These are phyloP conservation scores for Canariomyces notabilis DNA, from an alignment of 2,329 filamentous ascomycete genomes.

Conservation along the genomic window DNA sequence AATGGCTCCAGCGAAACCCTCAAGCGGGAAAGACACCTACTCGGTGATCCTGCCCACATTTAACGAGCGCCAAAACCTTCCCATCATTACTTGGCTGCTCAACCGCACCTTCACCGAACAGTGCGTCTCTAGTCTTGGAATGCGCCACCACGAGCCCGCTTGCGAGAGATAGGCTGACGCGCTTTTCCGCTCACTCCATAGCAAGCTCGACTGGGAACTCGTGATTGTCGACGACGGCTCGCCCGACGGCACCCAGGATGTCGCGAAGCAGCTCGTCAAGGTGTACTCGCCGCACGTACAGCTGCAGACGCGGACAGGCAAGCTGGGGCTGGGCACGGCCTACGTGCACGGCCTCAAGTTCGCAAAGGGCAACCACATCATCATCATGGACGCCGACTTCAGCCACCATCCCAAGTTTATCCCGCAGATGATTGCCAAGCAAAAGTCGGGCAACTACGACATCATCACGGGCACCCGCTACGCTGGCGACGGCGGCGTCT, in stretches of 20 bases:
- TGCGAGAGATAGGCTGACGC: neutral
- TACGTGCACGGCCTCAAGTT: slow-evolving; percentile 94
- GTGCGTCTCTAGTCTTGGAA: too few relatives aligned
- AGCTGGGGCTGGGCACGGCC: slow-evolving; percentile 92
- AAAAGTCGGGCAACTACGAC: slow-evolving; percentile 75
- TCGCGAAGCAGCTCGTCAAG: slow-evolving; percentile 85
- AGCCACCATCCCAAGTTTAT: slow-evolving; percentile 99
- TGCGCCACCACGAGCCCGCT: too few relatives aligned
- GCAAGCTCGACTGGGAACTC: slow-evolving; percentile 92
- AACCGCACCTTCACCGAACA: slow-evolving; percentile 86
- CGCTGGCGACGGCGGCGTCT: slow-evolving; percentile 82
- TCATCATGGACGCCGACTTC: slow-evolving; percentile 99
- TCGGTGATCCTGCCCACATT: slow-evolving; percentile 97
- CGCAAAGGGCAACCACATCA: slow-evolving; percentile 86
- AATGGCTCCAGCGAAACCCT: slow-evolving; percentile 44
- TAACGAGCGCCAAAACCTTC: slow-evolving; percentile 96
- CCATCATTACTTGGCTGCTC: slow-evolving; percentile 91
- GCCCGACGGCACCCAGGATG: slow-evolving; percentile 87
- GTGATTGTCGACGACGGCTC: slow-evolving; percentile 98
- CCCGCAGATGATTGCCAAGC: slow-evolving; percentile 80
- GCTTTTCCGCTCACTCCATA: slow-evolving; percentile 32
- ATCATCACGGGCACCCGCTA: slow-evolving; percentile 97
- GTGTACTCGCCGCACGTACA: slow-evolving; percentile 75
- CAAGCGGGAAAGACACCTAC: slow-evolving; percentile 65
- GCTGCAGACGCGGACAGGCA: slow-evolving; percentile 84